Conservation (phyloP, 2,329 filamentous ascomycete genomes). For the Fusarium brachygibbosum region DNA sequence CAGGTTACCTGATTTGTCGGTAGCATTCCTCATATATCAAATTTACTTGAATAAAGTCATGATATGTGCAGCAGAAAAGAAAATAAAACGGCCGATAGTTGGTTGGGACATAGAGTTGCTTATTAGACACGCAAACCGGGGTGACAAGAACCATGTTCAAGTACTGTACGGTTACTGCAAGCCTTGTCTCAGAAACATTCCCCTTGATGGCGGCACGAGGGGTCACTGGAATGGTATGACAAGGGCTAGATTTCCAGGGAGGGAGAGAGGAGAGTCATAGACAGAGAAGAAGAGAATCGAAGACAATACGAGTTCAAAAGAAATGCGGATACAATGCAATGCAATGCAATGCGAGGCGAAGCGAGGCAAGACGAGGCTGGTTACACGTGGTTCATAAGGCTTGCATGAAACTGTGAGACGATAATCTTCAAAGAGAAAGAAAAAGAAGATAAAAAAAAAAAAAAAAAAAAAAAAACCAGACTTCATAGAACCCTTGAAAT, state of each 20-base stretch:
- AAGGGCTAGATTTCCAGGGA: conserved; percentile 26
- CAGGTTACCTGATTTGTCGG: background rate
- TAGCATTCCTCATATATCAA: background rate
- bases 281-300: background rate
- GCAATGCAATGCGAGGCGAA: background rate
- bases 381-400: conserved; percentile 31
- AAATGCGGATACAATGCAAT: background rate
- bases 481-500: background rate
- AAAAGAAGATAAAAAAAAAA: background rate
- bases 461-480: background rate
- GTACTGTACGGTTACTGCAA: conserved; percentile 13
- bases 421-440: background rate
- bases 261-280: background rate
- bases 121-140: background rate
- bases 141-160: conserved; percentile 7
- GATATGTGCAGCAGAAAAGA: background rate
- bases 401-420: conserved; percentile 12
- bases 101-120: background rate
- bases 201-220: conserved; percentile 3
- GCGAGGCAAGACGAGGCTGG: conserved; percentile 6
- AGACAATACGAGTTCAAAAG: background rate
- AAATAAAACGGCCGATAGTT: background rate
- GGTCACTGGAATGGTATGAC: conserved; percentile 32
- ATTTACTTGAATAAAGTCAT: background rate
- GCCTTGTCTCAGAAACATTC: conserved; percentile 41